Conservation (phyloP, 2,329 filamentous ascomycete species). For the Cladorrhinum sp. region DNA sequence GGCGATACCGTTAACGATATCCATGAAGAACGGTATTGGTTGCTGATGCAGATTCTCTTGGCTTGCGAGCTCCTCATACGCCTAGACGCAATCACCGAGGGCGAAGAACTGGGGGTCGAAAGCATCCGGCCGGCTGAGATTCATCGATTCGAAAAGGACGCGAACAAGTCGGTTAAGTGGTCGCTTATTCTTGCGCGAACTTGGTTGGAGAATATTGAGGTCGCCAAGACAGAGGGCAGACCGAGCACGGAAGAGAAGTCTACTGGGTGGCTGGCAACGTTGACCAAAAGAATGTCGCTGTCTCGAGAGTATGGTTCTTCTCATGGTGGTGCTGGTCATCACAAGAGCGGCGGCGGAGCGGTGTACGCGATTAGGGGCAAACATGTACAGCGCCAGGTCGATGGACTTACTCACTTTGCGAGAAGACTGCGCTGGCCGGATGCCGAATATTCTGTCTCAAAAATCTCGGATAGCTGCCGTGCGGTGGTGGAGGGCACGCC, state of each 20-base stretch:
- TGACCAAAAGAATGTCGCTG: constrained; percentile 54
- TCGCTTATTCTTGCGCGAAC: constrained; percentile 61
- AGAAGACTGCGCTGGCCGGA: constrained; percentile 61
- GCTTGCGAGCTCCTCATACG: constrained; percentile 64
- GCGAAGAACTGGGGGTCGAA: constrained; percentile 53
- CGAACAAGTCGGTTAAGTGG: constrained; percentile 63
- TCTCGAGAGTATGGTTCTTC: constrained; percentile 37
- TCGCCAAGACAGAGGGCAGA: constrained; percentile 45
- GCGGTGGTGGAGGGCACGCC: constrained; percentile 42
- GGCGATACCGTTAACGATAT: constrained; percentile 48
- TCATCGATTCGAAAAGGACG: constrained; percentile 59
- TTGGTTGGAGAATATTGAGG: constrained; percentile 66
- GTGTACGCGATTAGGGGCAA: constrained; percentile 53
- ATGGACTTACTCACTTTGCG: constrained; percentile 62
- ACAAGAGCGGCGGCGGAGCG: constrained; percentile 26
- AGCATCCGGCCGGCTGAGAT: constrained; percentile 55
- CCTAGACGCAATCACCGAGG: constrained; percentile 60
- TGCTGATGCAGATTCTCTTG: constrained; percentile 63
- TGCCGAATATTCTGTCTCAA: constrained; percentile 49
- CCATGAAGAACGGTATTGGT: constrained; percentile 63
- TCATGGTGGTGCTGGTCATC: constrained; percentile 33
- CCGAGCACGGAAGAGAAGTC: constrained; percentile 32
- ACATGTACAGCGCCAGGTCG: constrained; percentile 56
- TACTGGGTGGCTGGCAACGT: constrained; percentile 53
- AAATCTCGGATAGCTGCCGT: constrained; percentile 47